Percentiles rank a stretch among this genome's conserved stretches.
These are phyloP conservation scores for Talaromyces sp. DNA, from an alignment of 2,329 filamentous ascomycete species.

Conservation along the genomic window DNA sequence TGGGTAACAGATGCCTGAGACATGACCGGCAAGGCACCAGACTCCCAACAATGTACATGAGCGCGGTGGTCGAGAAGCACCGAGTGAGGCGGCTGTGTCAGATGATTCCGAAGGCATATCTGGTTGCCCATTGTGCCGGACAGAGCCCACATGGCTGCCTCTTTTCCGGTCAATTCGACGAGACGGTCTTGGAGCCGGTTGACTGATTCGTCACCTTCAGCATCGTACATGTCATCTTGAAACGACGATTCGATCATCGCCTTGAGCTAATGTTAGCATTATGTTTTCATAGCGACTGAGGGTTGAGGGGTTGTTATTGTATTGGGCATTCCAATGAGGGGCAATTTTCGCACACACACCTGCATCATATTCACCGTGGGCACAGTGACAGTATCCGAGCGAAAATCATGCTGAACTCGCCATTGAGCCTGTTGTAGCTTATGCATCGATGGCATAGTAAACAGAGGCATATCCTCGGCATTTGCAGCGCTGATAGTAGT, in stretches of 20 bases:
- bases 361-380: conserved; percentile 23
- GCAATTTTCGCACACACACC: conserved; percentile 12
- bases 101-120: conserved; percentile 27
- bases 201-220: conserved; percentile 23
- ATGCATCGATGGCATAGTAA: conserved; percentile 7
- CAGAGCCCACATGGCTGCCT: conserved; percentile 26
- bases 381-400: conserved; percentile 23
- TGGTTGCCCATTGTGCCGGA: conserved; percentile 39
- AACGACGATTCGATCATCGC: conserved; percentile 27
- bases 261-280: conserved; percentile 13
- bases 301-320: neutral
- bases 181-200: conserved; percentile 25
- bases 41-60: conserved; percentile 28
- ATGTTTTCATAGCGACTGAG: neutral
- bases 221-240: conserved; percentile 29
- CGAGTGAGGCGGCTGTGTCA: conserved; percentile 28
- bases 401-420: conserved; percentile 18
- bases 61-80: conserved; percentile 29
- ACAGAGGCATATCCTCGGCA: neutral
- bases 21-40: conserved; percentile 22
- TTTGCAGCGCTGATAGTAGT: neutral
- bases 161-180: conserved; percentile 25
- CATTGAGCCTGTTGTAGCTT: conserved; percentile 11
- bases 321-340: neutral
- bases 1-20: conserved; percentile 26